A percentile compares a stretch with the other conserved stretches of the same genome.
phyloP scores from a whole-genome alignment of 345 rosid species.

The Salix brachista region DNA sequence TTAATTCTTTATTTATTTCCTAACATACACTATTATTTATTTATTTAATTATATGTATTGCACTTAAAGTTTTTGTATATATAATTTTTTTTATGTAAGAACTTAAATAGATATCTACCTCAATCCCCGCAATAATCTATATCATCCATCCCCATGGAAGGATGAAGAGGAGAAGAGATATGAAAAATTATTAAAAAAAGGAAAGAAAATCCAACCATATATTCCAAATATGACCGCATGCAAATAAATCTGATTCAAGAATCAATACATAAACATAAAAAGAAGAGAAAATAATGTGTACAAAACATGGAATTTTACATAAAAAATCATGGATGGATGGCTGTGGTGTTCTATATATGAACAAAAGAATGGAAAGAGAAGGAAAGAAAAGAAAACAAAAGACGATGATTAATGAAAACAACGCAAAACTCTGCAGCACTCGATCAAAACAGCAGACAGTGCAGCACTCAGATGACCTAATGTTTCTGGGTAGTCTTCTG shows the following conservation, averaged over 20 bases:
- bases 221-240: neutral
- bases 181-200: neutral
- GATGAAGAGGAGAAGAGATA: neutral
- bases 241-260: neutral
- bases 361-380: neutral
- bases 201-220: neutral
- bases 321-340: neutral
- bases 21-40: too few relatives aligned
- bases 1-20: too few relatives aligned
- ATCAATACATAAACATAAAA: neutral
- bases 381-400: too few relatives aligned
- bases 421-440: too few relatives aligned
- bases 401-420: neutral
- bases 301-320: neutral
- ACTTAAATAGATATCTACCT: too few relatives aligned
- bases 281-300: neutral
- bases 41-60: too few relatives aligned
- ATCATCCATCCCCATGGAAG: too few relatives aligned
- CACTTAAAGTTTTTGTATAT: too few relatives aligned
- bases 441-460: neutral
- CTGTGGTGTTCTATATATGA: neutral
- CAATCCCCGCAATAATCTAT: too few relatives aligned
- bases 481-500: slow-evolving; percentile 34
- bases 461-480: neutral
- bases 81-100: too few relatives aligned